These are phyloP conservation scores for Jaapia argillacea DNA, from an alignment of 768 basidiomycete genomes.

Conservation along the genomic window DNA sequence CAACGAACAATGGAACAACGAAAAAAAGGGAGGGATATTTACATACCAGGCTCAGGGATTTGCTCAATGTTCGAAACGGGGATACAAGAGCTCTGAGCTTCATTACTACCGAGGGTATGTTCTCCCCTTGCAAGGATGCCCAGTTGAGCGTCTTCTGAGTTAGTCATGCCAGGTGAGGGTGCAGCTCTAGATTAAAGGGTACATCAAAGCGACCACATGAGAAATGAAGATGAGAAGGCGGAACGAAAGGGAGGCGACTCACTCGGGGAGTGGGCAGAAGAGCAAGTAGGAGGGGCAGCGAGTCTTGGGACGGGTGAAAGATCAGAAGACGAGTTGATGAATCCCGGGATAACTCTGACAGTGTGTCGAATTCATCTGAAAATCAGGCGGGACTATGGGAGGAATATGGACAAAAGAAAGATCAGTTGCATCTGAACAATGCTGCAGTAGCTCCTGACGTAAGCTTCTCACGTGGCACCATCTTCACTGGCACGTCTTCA, in stretches of 20 bases:
- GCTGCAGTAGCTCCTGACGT: too few relatives aligned
- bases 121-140: conserved; percentile 60
- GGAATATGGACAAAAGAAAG: too few relatives aligned
- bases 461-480: too few relatives aligned
- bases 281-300: conserved; percentile 6
- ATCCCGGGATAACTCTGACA: too few relatives aligned
- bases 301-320: too few relatives aligned
- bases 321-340: too few relatives aligned
- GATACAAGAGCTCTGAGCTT: conserved; percentile 66
- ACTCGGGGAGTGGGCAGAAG: conserved; percentile 43
- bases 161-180: conserved; percentile 15
- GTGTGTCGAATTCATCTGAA: too few relatives aligned
- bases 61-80: conserved; percentile 54
- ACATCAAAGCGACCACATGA: not conserved
- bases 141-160: conserved; percentile 11
- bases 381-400: too few relatives aligned
- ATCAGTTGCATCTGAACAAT: too few relatives aligned
- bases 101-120: conserved; percentile 82
- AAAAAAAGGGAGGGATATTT: conserved; percentile 5
- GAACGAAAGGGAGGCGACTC: conserved; percentile 21
- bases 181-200: conserved; percentile 24
- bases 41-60: conserved; percentile 17
- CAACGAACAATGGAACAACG: not conserved
- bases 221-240: conserved; percentile 1
- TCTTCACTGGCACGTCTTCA: too few relatives aligned